phyloP scores from a whole-genome alignment of 2,329 filamentous ascomycete species.

The Beauveria australis region DNA sequence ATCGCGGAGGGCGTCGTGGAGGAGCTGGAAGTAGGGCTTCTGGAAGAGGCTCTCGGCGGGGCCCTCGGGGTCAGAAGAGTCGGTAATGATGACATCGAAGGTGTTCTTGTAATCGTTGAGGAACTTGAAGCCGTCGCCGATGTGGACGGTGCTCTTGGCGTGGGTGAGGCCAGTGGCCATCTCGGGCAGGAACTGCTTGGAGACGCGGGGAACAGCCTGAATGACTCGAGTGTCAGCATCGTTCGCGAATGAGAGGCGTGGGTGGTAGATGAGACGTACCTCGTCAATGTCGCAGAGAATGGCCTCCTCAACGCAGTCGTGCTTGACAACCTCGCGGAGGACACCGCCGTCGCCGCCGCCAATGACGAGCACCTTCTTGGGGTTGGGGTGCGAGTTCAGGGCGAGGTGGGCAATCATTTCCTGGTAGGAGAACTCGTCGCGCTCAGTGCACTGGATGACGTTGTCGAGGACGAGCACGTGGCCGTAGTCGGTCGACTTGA shows the following conservation, averaged over 20 bases:
- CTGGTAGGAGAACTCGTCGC: conserved; percentile 98
- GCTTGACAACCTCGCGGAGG: conserved; percentile 97
- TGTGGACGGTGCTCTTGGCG: conserved; percentile 84
- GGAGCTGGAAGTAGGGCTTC: conserved; percentile 96
- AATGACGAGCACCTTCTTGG: conserved; percentile 97
- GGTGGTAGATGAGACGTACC: conserved; percentile 25
- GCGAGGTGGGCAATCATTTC: conserved; percentile 99
- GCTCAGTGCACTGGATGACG: conserved; percentile 97
- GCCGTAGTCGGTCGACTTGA: conserved; percentile 95
- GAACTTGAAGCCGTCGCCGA: conserved; percentile 99
- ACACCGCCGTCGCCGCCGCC: conserved; percentile 96
- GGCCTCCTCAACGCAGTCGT: conserved; percentile 92
- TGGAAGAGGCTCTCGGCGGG: conserved; percentile 95
- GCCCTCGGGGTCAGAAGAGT: conserved; percentile 94
- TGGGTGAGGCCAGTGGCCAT: conserved; percentile 93
- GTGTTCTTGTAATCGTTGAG: conserved; percentile 91
- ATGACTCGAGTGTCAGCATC: background rate
- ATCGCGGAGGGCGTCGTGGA: conserved; percentile 80
- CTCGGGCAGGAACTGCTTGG: conserved; percentile 91
- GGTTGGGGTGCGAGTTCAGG: conserved; percentile 97
- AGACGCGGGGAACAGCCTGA: conserved; percentile 86
- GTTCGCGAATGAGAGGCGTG: background rate
- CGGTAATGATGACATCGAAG: conserved; percentile 99
- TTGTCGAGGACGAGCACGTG: conserved; percentile 96
- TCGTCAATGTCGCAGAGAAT: conserved; percentile 98